Evolutionary conservation across 345 rosid genomes (phyloP).

Genomic region (Lagerstroemia speciosa): DNA sequence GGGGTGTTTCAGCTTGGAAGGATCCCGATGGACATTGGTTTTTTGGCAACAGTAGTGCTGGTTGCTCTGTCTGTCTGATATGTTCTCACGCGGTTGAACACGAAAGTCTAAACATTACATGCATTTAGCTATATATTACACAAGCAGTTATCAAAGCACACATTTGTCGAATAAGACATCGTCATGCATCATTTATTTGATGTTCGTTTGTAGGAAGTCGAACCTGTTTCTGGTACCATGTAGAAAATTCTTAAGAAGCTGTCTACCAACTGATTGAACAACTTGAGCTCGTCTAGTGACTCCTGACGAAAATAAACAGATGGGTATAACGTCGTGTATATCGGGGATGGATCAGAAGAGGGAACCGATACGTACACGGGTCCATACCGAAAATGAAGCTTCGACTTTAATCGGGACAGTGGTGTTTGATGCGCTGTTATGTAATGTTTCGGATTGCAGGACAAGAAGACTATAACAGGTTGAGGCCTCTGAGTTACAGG

Average conservation of each 20-base stretch:
- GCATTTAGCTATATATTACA: too few species aligned
- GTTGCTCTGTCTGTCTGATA: too few species aligned
- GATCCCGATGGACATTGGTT: too few species aligned
- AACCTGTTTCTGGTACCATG: not conserved
- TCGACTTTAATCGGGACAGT: not conserved
- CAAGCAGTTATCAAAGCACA: not conserved
- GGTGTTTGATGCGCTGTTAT: too few species aligned
- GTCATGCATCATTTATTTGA: not conserved
- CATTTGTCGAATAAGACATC: not conserved
- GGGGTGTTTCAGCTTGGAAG: too few species aligned
- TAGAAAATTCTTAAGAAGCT: not conserved
- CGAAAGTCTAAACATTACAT: too few species aligned
- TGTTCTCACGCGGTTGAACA: too few species aligned
- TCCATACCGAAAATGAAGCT: not conserved
- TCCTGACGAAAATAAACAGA: not conserved
- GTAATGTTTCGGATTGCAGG: too few species aligned
- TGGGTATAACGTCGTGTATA: not conserved
- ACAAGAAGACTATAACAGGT: conserved; percentile 43
- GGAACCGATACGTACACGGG: not conserved
- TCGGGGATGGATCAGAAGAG: not conserved
- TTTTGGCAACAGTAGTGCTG: too few species aligned
- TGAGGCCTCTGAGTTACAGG: conserved; percentile 45
- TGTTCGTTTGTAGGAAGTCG: not conserved
- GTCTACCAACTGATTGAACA: not conserved
- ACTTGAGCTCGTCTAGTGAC: not conserved